A percentile compares a stretch with the other conserved stretches of the same genome.
Evolutionary conservation across 2,329 filamentous ascomycete species (phyloP).

Genomic region (Trichoderma sp.): DNA sequence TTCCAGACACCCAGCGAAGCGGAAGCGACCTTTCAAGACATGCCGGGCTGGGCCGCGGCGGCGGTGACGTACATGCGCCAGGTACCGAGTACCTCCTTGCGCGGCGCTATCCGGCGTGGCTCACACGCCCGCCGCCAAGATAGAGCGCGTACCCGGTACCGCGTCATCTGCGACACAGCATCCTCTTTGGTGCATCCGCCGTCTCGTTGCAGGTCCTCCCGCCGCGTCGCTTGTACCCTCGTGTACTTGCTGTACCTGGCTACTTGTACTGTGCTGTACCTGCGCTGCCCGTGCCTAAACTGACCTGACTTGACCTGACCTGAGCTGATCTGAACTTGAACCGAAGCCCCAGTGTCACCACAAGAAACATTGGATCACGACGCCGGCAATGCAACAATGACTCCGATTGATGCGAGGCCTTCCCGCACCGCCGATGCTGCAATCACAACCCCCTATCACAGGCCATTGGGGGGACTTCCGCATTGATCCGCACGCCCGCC

Average conservation of each 20-base stretch:
- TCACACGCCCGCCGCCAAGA: background rate
- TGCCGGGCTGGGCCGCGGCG: background rate
- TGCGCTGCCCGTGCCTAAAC: constrained; percentile 9
- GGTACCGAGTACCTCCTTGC: background rate
- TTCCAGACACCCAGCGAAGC: background rate
- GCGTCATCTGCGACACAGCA: background rate
- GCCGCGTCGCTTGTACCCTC: background rate
- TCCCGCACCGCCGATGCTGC: background rate
- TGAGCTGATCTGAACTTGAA: too few species aligned
- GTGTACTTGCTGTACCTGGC: background rate
- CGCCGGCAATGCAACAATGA: constrained; percentile 10
- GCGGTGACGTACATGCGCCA: background rate
- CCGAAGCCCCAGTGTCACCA: background rate
- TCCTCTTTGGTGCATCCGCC: background rate
- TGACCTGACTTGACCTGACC: too few species aligned
- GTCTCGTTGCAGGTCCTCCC: background rate
- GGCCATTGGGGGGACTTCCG: background rate
- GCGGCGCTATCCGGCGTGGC: background rate
- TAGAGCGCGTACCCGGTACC: background rate
- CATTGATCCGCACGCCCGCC: background rate
- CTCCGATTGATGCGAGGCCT: background rate
- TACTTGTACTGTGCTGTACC: background rate
- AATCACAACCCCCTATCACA: too few species aligned
- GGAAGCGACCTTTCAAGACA: constrained; percentile 10
- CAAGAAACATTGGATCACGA: background rate